Base-by-base conservation (phyloP, 129 eudicot genomes). In the Daucus carota region DNA sequence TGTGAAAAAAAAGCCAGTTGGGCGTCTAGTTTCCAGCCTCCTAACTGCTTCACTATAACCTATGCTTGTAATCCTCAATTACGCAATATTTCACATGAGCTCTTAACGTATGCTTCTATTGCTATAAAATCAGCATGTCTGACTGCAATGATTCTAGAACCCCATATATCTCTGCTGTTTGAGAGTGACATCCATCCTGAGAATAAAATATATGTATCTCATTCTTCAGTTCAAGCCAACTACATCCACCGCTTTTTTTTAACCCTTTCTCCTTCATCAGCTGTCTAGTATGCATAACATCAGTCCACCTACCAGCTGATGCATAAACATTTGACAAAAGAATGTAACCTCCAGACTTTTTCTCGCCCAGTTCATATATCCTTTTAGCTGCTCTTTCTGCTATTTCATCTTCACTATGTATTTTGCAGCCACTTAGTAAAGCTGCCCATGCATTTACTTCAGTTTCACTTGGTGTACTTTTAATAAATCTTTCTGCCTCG, bases 201-300 rank as follows among this genome's bases (percentile, higher is more conserved):
- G 93, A 81, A 77, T 83, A 90, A 78, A 90, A 88, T 60, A 71
- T 18, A 71, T 88, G 89, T 62, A 83, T 44, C 43, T 77, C 73
- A 75, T 88, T 81, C 79, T 85, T 83, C 80, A 88, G 83, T 79
- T 88, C 96, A 77, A 90, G 76, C 96, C 93, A 88, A 81, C 96
- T 90, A 81, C 89, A 90, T 4, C 96, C 91, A 1, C 91, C 92
- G 47, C 60, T 79, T 60, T 84, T 88, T 87, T 86, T 88, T 72
- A 84, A n/a, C 18, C 91, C 93, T 80, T 70, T 90, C 76, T 86
- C 81, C 65, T 68, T 81, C 96, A 90, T 90, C 77, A 88, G 26
- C 29, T 84, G 83, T 80, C 96, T 90, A 1, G 84, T 86, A 28
- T 68, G 77, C 84, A 80, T 36, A 40, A 86, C 91, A 77, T 89